Percentiles rank a stretch among this genome's conserved stretches.
Evolutionary conservation across 768 basidiomycete species (phyloP).

Genomic region (Russula griseocarnosa): DNA sequence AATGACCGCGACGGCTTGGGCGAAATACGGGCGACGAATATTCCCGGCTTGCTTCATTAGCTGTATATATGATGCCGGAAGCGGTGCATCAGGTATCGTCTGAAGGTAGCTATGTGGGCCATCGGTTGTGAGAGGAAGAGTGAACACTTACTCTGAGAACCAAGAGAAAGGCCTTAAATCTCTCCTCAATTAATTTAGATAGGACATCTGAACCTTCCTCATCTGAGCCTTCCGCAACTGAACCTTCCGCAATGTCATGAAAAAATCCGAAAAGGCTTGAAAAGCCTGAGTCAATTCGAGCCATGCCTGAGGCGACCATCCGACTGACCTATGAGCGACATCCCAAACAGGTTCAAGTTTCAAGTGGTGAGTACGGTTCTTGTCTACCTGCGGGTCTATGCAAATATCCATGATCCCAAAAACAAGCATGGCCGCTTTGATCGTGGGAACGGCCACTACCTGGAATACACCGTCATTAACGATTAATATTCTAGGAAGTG

Average conservation of each 20-base stretch:
- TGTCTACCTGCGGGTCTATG: constrained; percentile 6
- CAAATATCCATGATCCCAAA: constrained; percentile 21
- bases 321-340: constrained; percentile 4
- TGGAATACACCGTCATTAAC: constrained; percentile 7
- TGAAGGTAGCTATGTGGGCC: background rate
- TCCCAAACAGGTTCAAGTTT: constrained; percentile 17
- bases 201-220: constrained; percentile 6
- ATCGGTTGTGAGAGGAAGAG: background rate
- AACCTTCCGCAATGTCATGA: constrained; percentile 18
- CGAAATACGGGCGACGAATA: constrained; percentile 22
- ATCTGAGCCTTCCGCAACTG: no score
- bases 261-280: constrained; percentile 16
- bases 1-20: constrained; percentile 21
- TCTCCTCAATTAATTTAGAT: background rate
- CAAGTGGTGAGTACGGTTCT: constrained; percentile 23
- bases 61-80: constrained; percentile 18
- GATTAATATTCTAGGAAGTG: background rate
- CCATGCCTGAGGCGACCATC: background rate
- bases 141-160: constrained; percentile 11
- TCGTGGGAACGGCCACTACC: constrained; percentile 12
- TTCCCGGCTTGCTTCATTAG: constrained; percentile 23
- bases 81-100: constrained; percentile 25
- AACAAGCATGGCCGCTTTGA: constrained; percentile 25
- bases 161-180: constrained; percentile 9
- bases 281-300: background rate